These are phyloP conservation scores for Gamarada debralockiae DNA, from an alignment of 495 filamentous ascomycete species.

Conservation along the genomic window DNA sequence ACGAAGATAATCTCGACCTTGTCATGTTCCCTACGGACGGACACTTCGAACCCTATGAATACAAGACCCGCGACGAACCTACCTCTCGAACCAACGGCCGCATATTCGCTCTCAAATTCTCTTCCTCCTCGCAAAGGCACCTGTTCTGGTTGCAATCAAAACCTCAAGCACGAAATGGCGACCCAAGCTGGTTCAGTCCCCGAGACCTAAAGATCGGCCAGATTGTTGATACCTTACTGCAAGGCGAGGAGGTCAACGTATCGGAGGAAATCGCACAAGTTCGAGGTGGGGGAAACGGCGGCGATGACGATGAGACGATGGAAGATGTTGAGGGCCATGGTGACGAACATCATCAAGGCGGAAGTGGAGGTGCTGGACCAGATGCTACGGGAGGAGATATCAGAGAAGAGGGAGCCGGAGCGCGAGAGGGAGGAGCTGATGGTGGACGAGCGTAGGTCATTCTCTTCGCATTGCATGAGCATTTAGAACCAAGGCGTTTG, in stretches of 20 bases:
- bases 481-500: constrained; percentile 26
- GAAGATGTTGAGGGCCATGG: constrained; percentile 74
- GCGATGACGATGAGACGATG: constrained; percentile 66
- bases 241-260: constrained; percentile 88
- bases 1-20: constrained; percentile 74
- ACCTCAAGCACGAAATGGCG: constrained; percentile 68
- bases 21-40: constrained; percentile 90
- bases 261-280: constrained; percentile 67
- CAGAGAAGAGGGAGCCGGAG: constrained; percentile 80
- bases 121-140: constrained; percentile 84
- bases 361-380: constrained; percentile 74
- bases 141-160: constrained; percentile 96
- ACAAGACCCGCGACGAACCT: constrained; percentile 39
- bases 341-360: constrained; percentile 55
- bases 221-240: constrained; percentile 76
- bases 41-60: constrained; percentile 74
- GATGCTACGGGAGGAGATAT: constrained; percentile 87
- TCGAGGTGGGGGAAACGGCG: constrained; percentile 42
- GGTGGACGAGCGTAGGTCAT: constrained; percentile 98
- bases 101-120: constrained; percentile 91
- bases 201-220: constrained; percentile 78
- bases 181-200: constrained; percentile 72
- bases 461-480: constrained; percentile 21
- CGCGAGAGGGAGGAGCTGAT: constrained; percentile 89
- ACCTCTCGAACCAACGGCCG: constrained; percentile 76